phyloP scores from a whole-genome alignment of 2,329 filamentous ascomycete genomes.

The Diplodia mutila region DNA sequence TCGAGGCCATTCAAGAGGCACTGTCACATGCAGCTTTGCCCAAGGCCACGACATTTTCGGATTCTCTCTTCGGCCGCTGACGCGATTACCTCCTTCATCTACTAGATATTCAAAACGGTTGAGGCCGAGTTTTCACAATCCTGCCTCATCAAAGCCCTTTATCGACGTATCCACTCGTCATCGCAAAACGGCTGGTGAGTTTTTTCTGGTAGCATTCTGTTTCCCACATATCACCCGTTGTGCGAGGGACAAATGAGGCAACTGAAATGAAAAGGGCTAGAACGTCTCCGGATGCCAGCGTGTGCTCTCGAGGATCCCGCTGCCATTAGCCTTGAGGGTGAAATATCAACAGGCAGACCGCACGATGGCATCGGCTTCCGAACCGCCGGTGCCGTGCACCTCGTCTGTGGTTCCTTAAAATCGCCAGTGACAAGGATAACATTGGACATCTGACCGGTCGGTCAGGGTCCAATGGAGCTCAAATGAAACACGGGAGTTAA shows the following conservation, averaged over 20 bases:
- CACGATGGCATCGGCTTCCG: conserved; percentile 12
- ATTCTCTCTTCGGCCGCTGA: too few relatives aligned
- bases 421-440: background rate
- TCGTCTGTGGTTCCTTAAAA: background rate
- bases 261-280: background rate
- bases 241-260: background rate
- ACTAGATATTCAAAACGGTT: too few relatives aligned
- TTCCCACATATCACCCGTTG: background rate
- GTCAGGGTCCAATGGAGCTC: background rate
- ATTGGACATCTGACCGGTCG: conserved; percentile 2
- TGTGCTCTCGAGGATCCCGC: background rate
- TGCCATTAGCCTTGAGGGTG: background rate
- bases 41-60: too few relatives aligned
- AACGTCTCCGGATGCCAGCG: background rate
- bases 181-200: too few relatives aligned
- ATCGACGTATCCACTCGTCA: too few relatives aligned
- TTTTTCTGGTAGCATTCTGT: background rate
- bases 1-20: background rate
- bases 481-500: conserved; percentile 8
- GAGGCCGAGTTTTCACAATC: too few relatives aligned
- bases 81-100: too few relatives aligned
- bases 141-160: too few relatives aligned
- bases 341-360: background rate
- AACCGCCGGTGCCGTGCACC: conserved; percentile 19
- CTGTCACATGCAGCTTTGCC: too few relatives aligned